Base-by-base conservation (phyloP, 371 early-diverging fungal genomes). In the Blakeslea trispora region DNA sequence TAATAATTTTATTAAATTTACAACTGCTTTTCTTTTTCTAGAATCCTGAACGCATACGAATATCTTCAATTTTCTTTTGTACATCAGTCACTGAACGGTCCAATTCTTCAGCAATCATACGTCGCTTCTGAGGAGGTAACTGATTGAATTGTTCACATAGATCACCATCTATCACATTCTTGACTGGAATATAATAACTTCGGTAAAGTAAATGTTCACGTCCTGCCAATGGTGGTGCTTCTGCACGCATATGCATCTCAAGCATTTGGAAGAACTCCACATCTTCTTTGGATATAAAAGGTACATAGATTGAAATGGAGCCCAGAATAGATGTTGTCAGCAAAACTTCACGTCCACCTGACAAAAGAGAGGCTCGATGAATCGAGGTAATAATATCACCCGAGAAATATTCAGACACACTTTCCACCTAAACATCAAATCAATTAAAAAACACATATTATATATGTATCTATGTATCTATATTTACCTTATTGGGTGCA, bases 251-350 rank as follows among this genome's bases (percentile, higher is more conserved):
- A 52, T 90, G 90, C 85, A 91, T 85, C 75, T 99, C 99, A 42
- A 99, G 78, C 23, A 85, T 82, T 64, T 91, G 91, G 82, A 97
- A 94, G 64, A 97, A 93, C 23, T 95, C 95, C 15, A 92, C 87
- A 63, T 98, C 97, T 61, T 93, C 92, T 59, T 89, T 85, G 24
- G 91, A 84, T 14, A 83, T 68, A 68, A 97, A 91, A 1, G 97
- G 96, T 44, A 96, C 83, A 54, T 94, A 84, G 13, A 88, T 81
- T 3, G 91, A 91, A 47, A 98, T 79, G 10, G 86, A 66, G 4
- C 99, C 99, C 37, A 91, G 61, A 21, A 99, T 66, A 1, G 94
- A 91, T 0, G 94, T 88, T 53, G 92, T 93, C n/a, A 95, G 53
- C 23, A 97, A 56, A 17, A 93, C 79, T 52, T 92, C 93, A 14